Base-by-base conservation (phyloP, 2,329 filamentous ascomycete genomes). In the Cadophora sp. region DNA sequence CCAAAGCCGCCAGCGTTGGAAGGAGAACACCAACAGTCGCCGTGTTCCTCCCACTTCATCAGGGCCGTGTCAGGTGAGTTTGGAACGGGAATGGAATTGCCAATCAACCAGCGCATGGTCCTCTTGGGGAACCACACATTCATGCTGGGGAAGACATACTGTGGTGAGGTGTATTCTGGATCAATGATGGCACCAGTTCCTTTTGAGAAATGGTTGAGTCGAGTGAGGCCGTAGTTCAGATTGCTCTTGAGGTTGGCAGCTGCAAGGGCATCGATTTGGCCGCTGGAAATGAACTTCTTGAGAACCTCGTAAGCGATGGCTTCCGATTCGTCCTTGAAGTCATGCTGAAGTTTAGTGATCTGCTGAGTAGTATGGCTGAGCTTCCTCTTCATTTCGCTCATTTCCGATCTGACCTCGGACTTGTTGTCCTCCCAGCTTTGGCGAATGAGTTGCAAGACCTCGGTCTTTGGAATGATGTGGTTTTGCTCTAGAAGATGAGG, bases 371-470 rank as follows among this genome's bases (percentile, higher is more conserved):
- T 66, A 24, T 64, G 19, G 48, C 73, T 67, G 16, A 76, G 37
- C 26, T 73, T 59, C 55, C 66, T 68, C 4, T 53, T 58, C 16
- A 74, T 19, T 16, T 62, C 68, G 14, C 55, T 37, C 46, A 77
- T 62, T 46, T 77, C 71, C 1, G 59, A 31, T 31, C 63, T 66
- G 56, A 77, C 58, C 19, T 55, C 37, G 0, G 60, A 26, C 26
- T 62, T 64, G 40, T 74, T 69, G 3, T 74, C 70, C 4, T 68
- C 68, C 96, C 96, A 1, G 87, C 97, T 68, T 85, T 98, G 40
- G 92, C 92, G 68, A 97, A 99, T 78, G 94, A 98, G 69, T 92
- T 97, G 83, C 97, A 99, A 83, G 97, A 97, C 80, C 26, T 75
- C 68, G 4, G 66, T 50, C 48, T 65, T 75, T 12, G 71, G 59